A percentile compares a stretch with the other conserved stretches of the same genome.
phyloP scores from a whole-genome alignment of 352 stramenopile genomes.

The Globisporangium iwayamae region DNA sequence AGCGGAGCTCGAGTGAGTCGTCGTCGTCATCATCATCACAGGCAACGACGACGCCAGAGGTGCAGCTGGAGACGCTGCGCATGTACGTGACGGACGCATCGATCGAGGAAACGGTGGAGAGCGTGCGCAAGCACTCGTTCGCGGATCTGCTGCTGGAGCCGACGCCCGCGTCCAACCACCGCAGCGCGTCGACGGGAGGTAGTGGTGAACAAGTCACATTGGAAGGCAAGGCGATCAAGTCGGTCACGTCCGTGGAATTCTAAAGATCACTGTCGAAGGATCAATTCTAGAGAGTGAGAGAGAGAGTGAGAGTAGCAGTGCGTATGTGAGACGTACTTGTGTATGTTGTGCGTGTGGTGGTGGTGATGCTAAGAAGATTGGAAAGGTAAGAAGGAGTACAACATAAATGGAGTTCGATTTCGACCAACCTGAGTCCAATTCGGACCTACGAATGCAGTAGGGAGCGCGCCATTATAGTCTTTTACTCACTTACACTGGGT shows the following conservation, averaged over 20 bases:
- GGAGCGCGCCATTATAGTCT: no score
- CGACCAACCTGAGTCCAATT: no score
- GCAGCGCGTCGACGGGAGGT: conserved; percentile 10
- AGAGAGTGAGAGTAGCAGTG: not conserved
- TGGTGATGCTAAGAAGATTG: not conserved
- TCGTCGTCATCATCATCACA: conserved; percentile 2
- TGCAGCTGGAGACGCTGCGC: conserved; percentile 52
- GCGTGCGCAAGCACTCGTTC: conserved; percentile 21
- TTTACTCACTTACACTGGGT: conserved; percentile 16
- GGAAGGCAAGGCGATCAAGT: conserved; percentile 12
- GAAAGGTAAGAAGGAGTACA: not conserved
- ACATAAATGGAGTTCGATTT: conserved; percentile 10
- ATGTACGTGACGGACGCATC: conserved; percentile 57
- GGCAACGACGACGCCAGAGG: not conserved
- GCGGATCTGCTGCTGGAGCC: conserved; percentile 38
- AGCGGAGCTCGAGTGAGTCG: conserved; percentile 8
- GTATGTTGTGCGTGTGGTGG: not conserved
- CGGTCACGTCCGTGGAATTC: conserved; percentile 17
- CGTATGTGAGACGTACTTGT: not conserved
- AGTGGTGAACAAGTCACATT: not conserved
- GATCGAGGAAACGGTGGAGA: conserved; percentile 21
- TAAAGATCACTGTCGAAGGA: not conserved
- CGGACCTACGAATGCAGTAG: no score
- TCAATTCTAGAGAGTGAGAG: not conserved
- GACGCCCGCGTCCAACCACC: not conserved